Base-by-base conservation (phyloP, 352 stramenopile species). In the Pythium grandisporangium region DNA sequence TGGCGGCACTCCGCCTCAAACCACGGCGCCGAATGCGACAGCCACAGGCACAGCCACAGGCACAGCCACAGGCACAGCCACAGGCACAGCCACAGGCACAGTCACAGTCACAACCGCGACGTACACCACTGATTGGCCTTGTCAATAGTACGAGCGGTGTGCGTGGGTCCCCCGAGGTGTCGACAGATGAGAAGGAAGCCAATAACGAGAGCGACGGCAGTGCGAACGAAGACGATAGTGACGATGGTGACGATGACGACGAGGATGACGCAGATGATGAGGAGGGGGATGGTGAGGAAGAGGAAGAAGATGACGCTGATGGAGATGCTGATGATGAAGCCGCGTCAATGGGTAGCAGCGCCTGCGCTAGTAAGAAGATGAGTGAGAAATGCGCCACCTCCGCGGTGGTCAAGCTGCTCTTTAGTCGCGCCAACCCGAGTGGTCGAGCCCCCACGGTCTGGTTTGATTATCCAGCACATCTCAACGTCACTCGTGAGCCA, bases 401-500 rank as follows among this genome's bases (percentile, higher is more conserved):
- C 12, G 3, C 36, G 1, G 47, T 70, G 0, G 53, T 85, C 19
- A 81, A 79, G 30, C 42, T 88, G 4, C 40, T 79, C 19, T 74
- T 75, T 32, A 86, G 71, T 45, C 61, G 63, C 13, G 62, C 41
- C 37, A 59, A 74, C 30, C 65, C 58, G 10, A 53, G 61, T 22
- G 45, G 45, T 32, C 65, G 78, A 6, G 58, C 55, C 11, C 70
- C 75, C 2, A 94, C 81, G 0, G 61, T 96, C 10, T 95, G 84
- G 59, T 95, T 96, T 41, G 82, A 95, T 36, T 96, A 96, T 48
- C 82, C 86, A 1, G 44, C 62, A 30, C 72, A 84, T 21, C 60
- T 96, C 1, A 51, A 67, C 10, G 47, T 75, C 26, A 53, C 57
- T 6, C 58, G 84, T 10, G 54, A 58, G 47, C 51, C 46, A n/a